Percentiles rank a stretch among this genome's conserved stretches.
Evolutionary conservation across 2,329 filamentous ascomycete genomes (phyloP).

Genomic region (Phialophora macrospora): DNA sequence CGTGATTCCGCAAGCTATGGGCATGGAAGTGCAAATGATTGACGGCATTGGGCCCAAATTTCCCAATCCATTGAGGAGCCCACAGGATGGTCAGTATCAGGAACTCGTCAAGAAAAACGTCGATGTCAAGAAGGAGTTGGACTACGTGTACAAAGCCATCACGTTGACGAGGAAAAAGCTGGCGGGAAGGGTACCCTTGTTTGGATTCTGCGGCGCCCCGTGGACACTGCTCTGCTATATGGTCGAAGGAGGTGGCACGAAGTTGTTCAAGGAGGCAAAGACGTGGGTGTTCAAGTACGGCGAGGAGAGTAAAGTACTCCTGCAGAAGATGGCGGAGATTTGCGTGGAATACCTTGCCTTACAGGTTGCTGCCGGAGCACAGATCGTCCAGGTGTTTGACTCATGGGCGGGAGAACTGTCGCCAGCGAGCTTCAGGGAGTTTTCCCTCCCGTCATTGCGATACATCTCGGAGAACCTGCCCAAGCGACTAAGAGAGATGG

Average conservation of each 20-base stretch:
- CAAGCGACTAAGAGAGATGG: conserved; percentile 71
- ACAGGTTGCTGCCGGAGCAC: conserved; percentile 90
- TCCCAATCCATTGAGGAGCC: conserved; percentile 77
- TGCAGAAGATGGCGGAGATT: conserved; percentile 90
- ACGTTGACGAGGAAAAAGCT: conserved; percentile 88
- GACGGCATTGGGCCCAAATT: conserved; percentile 97
- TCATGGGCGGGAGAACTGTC: conserved; percentile 97
- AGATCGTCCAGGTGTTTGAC: conserved; percentile 96
- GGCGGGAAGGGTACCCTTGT: conserved; percentile 83
- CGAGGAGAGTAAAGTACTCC: conserved; percentile 75
- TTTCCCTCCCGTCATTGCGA: conserved; percentile 83
- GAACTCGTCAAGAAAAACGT: conserved; percentile 76
- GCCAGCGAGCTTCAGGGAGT: conserved; percentile 78
- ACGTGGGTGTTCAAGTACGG: conserved; percentile 95
- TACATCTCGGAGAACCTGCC: conserved; percentile 85
- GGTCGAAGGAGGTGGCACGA: conserved; percentile 96
- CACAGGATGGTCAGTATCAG: conserved; percentile 81
- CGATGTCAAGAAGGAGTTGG: conserved; percentile 81
- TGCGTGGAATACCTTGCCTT: conserved; percentile 93
- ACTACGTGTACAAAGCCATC: conserved; percentile 95
- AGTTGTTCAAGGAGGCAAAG: conserved; percentile 92
- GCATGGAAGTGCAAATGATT: conserved; percentile 98
- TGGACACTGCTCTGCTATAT: conserved; percentile 99
- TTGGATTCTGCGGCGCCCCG: conserved; percentile 94
- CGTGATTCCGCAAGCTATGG: conserved; percentile 96